Evolutionary conservation across 2,329 filamentous ascomycete genomes (phyloP).

Genomic region (Cryoendolithus antarcticus): DNA sequence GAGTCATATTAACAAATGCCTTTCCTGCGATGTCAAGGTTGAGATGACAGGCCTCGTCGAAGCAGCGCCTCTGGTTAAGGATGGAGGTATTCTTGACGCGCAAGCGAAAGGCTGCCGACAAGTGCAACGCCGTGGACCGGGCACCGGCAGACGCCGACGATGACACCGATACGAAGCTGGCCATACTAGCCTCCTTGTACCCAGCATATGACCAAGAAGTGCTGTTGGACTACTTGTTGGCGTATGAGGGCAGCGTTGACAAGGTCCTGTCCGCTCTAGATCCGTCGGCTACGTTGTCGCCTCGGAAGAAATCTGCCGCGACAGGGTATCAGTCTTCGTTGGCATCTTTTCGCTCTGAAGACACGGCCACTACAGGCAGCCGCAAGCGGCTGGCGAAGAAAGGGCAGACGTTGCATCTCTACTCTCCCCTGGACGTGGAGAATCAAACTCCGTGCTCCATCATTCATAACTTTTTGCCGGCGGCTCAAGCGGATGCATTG

Average conservation of each 20-base stretch:
- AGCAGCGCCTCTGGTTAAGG: no score
- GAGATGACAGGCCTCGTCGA: no score
- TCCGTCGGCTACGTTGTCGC: conserved; percentile 13
- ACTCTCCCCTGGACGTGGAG: conserved; percentile 67
- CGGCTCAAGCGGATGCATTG: conserved; percentile 58
- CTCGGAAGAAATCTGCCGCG: conserved; percentile 20
- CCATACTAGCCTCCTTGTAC: conserved; percentile 67
- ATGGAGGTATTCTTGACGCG: no score
- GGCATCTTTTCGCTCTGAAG: conserved; percentile 10
- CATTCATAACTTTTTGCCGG: conserved; percentile 76
- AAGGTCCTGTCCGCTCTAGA: conserved; percentile 47
- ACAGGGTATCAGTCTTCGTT: conserved; percentile 34
- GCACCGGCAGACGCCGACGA: conserved; percentile 47
- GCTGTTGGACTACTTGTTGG: conserved; percentile 67
- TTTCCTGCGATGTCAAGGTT: no score
- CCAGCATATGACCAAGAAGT: conserved; percentile 50
- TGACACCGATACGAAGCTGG: conserved; percentile 84
- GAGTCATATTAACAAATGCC: no score
- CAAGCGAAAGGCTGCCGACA: no score
- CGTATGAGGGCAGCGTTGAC: conserved; percentile 64
- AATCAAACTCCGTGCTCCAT: conserved; percentile 81
- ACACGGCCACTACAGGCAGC: not conserved
- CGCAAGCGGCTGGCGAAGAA: conserved; percentile 49
- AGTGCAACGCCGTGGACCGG: conserved; percentile 85
- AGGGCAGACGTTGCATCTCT: conserved; percentile 74